Evolutionary conservation across 805 yeast species (phyloP), one percentile per base, ranked within the genome.

Genomic region (Nakazawaea populi): DNA sequence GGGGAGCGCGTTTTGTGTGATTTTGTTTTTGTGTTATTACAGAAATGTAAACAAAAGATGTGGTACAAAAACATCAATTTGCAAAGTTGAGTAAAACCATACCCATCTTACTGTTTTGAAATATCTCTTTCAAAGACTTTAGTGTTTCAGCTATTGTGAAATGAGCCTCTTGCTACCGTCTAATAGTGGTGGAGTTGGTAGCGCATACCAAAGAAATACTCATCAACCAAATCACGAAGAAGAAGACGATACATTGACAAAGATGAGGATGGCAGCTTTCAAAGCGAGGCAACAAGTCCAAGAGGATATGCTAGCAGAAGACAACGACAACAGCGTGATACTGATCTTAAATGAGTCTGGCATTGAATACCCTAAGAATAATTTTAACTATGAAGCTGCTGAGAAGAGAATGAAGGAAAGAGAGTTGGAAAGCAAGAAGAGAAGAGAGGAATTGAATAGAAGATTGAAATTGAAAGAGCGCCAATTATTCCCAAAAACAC

Each of bases 311-410:
- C 14, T 27, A 7, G 44, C n/a, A 9, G 46, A 44, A 10, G 48
- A 40, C 12, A 45, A 44, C 30, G 48, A 40, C 12, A 45, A 44
- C 30, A 49, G 52, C 39, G 48, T 49, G 11, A 32, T 38, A 7
- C 8, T 49, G 48, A 49, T 49, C 4, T n/a, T 49, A 8, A 34
- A 14, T 8, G 52, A 49, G 1, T 32, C 52, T 4, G 52, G 52
- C 28, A 44, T 49, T 12, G 30, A 14, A 12, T 30, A 30, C 2
- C 32, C 32, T 24, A 47, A 27, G 34, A n/a, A 27, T 10, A 28
- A 40, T 9, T 49, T 44, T 34, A 27, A 49, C 24, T 49, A 49
- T 14, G 37, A 44, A 7, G 31, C 6, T 4, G 46, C 46, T 3
- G 52, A 49, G n/a, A 14, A n/a, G 24, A 39, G 27, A 28, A 49